phyloP scores from a whole-genome alignment of 371 early-diverging fungal genomes.

The Mortierella sp. region DNA sequence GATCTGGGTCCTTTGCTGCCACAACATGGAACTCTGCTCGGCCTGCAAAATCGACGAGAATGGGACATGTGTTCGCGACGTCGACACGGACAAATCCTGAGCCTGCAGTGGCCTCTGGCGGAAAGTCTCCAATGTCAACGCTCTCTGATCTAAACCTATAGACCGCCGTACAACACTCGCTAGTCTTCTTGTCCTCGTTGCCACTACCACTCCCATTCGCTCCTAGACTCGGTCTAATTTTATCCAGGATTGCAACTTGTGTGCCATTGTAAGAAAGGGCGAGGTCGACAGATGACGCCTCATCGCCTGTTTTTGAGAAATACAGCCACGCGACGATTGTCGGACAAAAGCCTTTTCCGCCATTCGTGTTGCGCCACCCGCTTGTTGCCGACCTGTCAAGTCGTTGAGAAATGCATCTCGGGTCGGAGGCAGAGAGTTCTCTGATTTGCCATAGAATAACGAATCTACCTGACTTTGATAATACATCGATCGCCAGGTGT shows the following conservation, averaged over 20 bases:
- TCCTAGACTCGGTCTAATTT: neutral
- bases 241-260: neutral
- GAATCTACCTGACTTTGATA: neutral
- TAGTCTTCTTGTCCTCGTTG: too few relatives aligned
- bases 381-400: neutral
- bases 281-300: neutral
- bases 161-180: conserved; percentile 1
- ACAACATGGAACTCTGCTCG: conserved; percentile 6
- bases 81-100: neutral
- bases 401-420: neutral
- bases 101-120: neutral
- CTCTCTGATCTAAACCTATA: neutral
- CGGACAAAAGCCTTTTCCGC: neutral
- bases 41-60: neutral
- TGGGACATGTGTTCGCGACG: neutral
- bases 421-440: neutral
- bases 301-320: neutral
- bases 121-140: neutral
- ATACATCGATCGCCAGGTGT: conserved; percentile 4
- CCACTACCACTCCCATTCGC: neutral
- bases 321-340: conserved; percentile 1
- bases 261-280: conserved; percentile 6
- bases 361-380: neutral
- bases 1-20: neutral
- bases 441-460: neutral